Conservation (phyloP, 2,329 filamentous ascomycete species). For the Huntiella abstrusa region DNA sequence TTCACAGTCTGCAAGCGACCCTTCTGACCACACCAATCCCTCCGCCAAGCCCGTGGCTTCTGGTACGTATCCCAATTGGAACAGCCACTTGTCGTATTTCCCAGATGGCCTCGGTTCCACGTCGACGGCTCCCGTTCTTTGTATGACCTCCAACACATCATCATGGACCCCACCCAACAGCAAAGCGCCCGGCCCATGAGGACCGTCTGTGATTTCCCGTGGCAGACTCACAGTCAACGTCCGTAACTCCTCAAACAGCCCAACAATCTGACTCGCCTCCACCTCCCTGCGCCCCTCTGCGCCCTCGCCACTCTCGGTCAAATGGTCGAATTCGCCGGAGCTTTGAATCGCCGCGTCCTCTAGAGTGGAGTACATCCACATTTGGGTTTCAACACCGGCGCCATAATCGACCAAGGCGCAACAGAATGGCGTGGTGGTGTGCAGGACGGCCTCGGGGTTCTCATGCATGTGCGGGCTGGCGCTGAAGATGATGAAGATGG, state of each 20-base stretch:
- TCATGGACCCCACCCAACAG: conserved; percentile 18
- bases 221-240: conserved; percentile 15
- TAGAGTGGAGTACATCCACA: conserved; percentile 41
- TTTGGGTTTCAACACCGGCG: conserved; percentile 41
- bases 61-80: conserved; percentile 28
- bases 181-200: conserved; percentile 18
- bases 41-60: conserved; percentile 18
- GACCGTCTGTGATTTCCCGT: conserved; percentile 11
- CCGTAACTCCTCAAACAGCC: conserved; percentile 17
- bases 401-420: conserved; percentile 44
- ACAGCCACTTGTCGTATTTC: conserved; percentile 39
- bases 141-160: conserved; percentile 14
- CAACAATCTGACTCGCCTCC: conserved; percentile 19
- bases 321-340: background rate
- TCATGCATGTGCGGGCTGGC: conserved; percentile 14
- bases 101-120: conserved; percentile 11
- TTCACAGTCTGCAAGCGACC: conserved; percentile 32
- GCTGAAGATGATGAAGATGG: conserved; percentile 19
- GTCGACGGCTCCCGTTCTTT: conserved; percentile 3
- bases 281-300: conserved; percentile 19
- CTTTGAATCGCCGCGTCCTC: conserved; percentile 19
- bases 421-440: conserved; percentile 22
- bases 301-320: conserved; percentile 11
- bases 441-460: background rate
- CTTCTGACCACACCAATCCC: conserved; percentile 35